Evolutionary conservation across 257 asterid species (phyloP).

Genomic region (Craterostigma plantagineum): DNA sequence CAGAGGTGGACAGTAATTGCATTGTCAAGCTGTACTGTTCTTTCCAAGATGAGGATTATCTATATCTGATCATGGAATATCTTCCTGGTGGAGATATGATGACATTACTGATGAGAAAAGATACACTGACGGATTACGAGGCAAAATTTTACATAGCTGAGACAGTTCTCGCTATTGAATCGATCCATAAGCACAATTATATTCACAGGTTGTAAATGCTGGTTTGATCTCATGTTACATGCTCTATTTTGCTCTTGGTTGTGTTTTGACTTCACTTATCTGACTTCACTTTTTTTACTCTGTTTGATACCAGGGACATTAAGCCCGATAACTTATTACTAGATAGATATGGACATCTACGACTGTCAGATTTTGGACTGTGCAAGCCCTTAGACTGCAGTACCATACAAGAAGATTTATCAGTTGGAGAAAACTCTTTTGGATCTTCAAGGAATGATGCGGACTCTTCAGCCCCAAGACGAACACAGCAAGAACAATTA

Average conservation of each 20-base stretch:
- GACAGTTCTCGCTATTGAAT: constrained; percentile 83
- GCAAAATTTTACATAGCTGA: constrained; percentile 83
- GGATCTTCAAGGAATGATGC: constrained; percentile 35
- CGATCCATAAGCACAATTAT: constrained; percentile 74
- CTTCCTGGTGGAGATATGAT: constrained; percentile 94
- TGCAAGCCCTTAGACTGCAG: constrained; percentile 94
- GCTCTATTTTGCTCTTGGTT: no score
- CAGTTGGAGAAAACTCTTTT: constrained; percentile 33
- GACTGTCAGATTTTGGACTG: constrained; percentile 90
- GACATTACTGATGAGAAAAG: constrained; percentile 89
- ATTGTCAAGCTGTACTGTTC: constrained; percentile 80
- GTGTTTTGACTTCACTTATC: no score
- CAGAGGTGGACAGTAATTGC: constrained; percentile 89
- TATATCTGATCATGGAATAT: constrained; percentile 89
- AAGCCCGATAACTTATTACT: constrained; percentile 93
- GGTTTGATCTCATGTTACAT: constrained; percentile 10
- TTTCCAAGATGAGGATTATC: constrained; percentile 80
- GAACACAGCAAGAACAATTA: constrained; percentile 87
- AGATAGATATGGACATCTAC: constrained; percentile 72
- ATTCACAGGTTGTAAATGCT: constrained; percentile 54
- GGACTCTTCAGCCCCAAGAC: constrained; percentile 43
- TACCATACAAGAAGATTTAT: constrained; percentile 65
- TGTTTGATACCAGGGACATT: constrained; percentile 54
- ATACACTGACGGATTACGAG: constrained; percentile 61
- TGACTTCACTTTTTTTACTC: constrained; percentile 9